These are phyloP conservation scores for Tuber brumale DNA, from an alignment of 495 filamentous ascomycete genomes.

Conservation along the genomic window DNA sequence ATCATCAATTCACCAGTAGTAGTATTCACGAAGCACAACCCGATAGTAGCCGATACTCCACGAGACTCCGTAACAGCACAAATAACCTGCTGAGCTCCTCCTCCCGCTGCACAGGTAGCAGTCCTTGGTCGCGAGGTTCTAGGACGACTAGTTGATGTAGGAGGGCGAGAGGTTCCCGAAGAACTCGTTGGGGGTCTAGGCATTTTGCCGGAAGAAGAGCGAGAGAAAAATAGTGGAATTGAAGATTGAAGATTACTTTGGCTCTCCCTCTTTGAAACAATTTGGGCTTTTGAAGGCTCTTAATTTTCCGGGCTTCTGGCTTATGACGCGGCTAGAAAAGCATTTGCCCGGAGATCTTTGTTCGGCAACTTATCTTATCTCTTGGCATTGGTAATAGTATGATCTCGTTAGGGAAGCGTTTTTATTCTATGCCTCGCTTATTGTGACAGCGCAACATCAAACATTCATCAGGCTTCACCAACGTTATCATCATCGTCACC, in stretches of 20 bases:
- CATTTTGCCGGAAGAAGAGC: slow-evolving; percentile 16
- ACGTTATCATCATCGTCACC: not conserved
- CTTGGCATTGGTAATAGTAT: not conserved
- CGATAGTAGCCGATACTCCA: slow-evolving; percentile 77
- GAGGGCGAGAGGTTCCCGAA: slow-evolving; percentile 31
- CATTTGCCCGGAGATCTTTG: slow-evolving; percentile 10
- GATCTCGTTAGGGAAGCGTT: not conserved
- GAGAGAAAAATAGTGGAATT: not conserved
- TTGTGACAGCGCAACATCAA: slow-evolving; percentile 1
- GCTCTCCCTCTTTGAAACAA: not conserved
- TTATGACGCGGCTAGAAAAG: slow-evolving; percentile 19
- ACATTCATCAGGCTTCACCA: slow-evolving; percentile 15
- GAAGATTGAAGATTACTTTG: not conserved
- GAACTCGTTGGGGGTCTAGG: slow-evolving; percentile 17
- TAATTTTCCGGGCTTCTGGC: not conserved
- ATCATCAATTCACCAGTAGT: slow-evolving; percentile 52
- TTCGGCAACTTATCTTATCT: slow-evolving; percentile 12
- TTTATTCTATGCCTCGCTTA: not conserved
- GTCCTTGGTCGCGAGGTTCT: slow-evolving; percentile 61
- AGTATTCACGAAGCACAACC: slow-evolving; percentile 81
- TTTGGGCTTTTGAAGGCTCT: not conserved
- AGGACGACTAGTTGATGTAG: slow-evolving; percentile 39
- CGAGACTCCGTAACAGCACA: slow-evolving; percentile 89
- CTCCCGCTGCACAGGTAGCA: slow-evolving; percentile 53
- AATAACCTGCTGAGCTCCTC: slow-evolving; percentile 62